phyloP scores from a whole-genome alignment of 768 basidiomycete species.

The Boletales sp. region DNA sequence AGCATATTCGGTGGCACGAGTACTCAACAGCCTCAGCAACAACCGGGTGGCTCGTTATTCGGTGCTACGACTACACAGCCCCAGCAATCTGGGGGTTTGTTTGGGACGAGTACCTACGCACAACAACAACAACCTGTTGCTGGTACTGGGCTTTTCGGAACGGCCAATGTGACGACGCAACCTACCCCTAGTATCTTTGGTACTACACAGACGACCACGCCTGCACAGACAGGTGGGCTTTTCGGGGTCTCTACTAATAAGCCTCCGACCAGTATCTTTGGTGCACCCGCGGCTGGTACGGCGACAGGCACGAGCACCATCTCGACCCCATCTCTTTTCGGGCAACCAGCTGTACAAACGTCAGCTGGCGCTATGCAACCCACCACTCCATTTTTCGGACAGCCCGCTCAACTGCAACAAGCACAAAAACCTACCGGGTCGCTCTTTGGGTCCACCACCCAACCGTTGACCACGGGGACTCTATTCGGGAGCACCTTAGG shows the following conservation, averaged over 20 bases:
- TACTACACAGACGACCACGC: conserved; percentile 14
- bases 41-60: conserved; percentile 17
- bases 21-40: conserved; percentile 15
- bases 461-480: conserved; percentile 24
- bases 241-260: conserved; percentile 30
- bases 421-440: conserved; percentile 21
- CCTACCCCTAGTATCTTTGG: conserved; percentile 28
- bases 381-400: conserved; percentile 19
- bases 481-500: conserved; percentile 36
- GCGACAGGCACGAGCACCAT: conserved; percentile 6
- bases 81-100: conserved; percentile 20
- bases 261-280: conserved; percentile 24
- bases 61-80: conserved; percentile 18
- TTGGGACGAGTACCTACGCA: conserved; percentile 10
- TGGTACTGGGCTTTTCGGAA: conserved; percentile 25
- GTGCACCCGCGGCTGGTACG: too few species aligned
- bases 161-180: conserved; percentile 13
- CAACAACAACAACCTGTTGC: conserved; percentile 19
- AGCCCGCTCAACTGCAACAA: conserved; percentile 19
- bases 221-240: conserved; percentile 17
- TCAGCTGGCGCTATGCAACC: conserved; percentile 13
- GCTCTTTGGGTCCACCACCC: conserved; percentile 30
- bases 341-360: conserved; percentile 19
- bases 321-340: conserved; percentile 30
- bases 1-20: conserved; percentile 16